Base-by-base conservation (phyloP, 768 basidiomycete genomes). In the Amylocystis lapponica region DNA sequence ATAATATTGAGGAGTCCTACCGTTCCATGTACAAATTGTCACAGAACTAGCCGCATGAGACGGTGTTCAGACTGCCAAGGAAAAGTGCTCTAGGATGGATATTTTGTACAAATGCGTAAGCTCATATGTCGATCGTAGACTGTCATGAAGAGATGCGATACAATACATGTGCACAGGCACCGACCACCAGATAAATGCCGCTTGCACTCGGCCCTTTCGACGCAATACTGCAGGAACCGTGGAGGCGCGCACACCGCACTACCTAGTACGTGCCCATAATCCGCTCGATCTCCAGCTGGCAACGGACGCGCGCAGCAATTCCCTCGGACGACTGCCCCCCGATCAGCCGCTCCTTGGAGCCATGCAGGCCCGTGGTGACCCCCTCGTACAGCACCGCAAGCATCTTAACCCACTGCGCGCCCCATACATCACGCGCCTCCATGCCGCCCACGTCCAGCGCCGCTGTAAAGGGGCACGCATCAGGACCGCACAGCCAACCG, bases 381-480 rank as follows among this genome's bases (percentile, higher is more conserved):
- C 81, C 79, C 39, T 81, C 73, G 48, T 88, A 79, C 12, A 89
- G 58, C 12, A 86, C 59, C 20, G 67, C 72, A 17, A 91, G 69
- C 39, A 89, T 61, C 59, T 89, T 89, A 45, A 80, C 63, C 79
- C 84, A 90, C 59, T 90, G 87, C 29, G 68, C 64, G n/a, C 87
- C 87, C 81, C 83, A 90, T 8, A 84, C 63, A 21, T 69, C 62
- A 43, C 67, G 67, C 8, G 81, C 83, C 37, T 78, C 68, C 20
- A 67, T 48, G 3, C 88, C 86, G 51, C 81, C 70, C 23, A 87
- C 83, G 39, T 87, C 84, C 20, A 90, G 60, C 14, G 75, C 86
- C 52, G 76, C 86, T 89, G 46, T 17, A 43, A 13, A 38, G 20
- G 6, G 32, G 3, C 31, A 31, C 13, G 7, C 32, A 31, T 50